These are phyloP conservation scores for Fonsecaea multimorphosa DNA, from an alignment of 2,329 filamentous ascomycete genomes.

Conservation along the genomic window DNA sequence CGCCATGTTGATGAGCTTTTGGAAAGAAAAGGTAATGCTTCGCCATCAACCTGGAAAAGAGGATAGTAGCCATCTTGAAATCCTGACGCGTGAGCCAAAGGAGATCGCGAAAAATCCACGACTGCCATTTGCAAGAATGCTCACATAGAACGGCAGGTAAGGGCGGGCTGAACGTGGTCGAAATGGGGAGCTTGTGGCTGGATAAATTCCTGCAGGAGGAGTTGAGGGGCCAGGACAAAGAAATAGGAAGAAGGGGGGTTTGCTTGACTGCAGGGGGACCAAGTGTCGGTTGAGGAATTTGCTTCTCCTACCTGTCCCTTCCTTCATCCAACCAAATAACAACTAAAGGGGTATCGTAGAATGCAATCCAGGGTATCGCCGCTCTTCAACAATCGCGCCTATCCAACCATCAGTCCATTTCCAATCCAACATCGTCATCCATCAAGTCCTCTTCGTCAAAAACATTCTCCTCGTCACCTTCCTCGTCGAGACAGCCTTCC, in stretches of 20 bases:
- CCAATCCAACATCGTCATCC: slow-evolving; percentile 15
- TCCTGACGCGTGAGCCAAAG: background rate
- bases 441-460: slow-evolving; percentile 25
- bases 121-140: slow-evolving; percentile 31
- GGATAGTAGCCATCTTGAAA: slow-evolving; percentile 24
- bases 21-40: background rate
- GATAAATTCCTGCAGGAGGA: background rate
- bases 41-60: background rate
- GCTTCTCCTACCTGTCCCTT: background rate
- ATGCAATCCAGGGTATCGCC: background rate
- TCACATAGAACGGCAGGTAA: slow-evolving; percentile 19
- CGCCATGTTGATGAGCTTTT: slow-evolving; percentile 11
- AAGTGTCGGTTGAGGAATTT: slow-evolving; percentile 19
- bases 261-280: background rate
- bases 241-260: background rate
- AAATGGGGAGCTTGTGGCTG: background rate
- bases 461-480: slow-evolving; percentile 14
- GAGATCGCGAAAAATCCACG: slow-evolving; percentile 8
- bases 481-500: slow-evolving; percentile 5
- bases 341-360: slow-evolving; percentile 21
- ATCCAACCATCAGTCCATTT: slow-evolving; percentile 13
- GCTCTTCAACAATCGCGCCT: background rate
- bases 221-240: background rate
- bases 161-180: slow-evolving; percentile 17
- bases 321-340: background rate